Conservation (phyloP, 2,329 filamentous ascomycete species). For the Ceratocystis cacaofunesta region DNA sequence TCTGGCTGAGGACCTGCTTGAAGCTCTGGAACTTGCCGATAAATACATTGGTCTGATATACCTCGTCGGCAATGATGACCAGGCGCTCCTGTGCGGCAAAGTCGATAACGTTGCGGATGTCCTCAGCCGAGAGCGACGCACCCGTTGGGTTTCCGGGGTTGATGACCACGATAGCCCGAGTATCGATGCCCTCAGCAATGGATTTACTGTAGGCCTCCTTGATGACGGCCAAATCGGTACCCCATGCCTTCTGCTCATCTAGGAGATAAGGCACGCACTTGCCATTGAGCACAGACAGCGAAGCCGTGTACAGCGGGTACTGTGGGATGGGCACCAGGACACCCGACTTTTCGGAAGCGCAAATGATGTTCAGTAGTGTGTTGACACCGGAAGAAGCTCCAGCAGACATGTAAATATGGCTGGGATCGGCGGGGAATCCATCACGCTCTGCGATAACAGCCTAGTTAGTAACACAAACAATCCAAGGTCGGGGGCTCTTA, state of each 20-base stretch:
- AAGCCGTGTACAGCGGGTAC: constrained; percentile 94
- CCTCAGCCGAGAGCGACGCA: constrained; percentile 61
- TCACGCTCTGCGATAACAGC: constrained; percentile 48
- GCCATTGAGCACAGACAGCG: constrained; percentile 71
- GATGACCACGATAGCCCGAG: constrained; percentile 89
- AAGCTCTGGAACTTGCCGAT: constrained; percentile 87
- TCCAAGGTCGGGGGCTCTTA: too few relatives aligned
- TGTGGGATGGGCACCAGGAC: constrained; percentile 92
- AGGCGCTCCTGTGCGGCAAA: constrained; percentile 74
- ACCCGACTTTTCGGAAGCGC: constrained; percentile 59
- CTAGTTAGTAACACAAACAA: too few relatives aligned
- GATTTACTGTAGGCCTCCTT: constrained; percentile 59
- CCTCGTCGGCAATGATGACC: constrained; percentile 87
- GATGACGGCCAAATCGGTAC: constrained; percentile 71
- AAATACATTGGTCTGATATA: constrained; percentile 99
- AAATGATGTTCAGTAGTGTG: constrained; percentile 82
- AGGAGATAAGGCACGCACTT: constrained; percentile 86
- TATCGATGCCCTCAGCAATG: constrained; percentile 61
- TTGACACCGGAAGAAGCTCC: constrained; percentile 92
- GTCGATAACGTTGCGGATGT: constrained; percentile 73
- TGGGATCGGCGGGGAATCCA: constrained; percentile 66
- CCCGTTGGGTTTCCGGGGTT: constrained; percentile 98
- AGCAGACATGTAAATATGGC: constrained; percentile 76
- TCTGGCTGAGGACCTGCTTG: constrained; percentile 69
- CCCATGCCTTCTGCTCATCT: constrained; percentile 75